phyloP scores from a whole-genome alignment of 352 stramenopile species.

The Phytophthora brassicae region DNA sequence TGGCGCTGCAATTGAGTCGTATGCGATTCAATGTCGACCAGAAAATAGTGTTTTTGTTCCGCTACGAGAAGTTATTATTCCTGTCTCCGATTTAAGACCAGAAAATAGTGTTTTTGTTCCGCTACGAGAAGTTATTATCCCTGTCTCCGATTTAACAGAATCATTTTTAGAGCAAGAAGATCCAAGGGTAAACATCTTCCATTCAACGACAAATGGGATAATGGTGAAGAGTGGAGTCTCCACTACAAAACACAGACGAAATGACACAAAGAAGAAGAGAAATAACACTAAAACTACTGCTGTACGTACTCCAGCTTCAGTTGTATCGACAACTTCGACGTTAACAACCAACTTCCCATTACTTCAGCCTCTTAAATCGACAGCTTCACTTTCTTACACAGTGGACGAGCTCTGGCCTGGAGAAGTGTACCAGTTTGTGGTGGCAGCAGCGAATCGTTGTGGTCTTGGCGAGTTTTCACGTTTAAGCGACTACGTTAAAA shows the following conservation, averaged over 20 bases:
- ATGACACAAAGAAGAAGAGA: not conserved
- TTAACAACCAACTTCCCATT: not conserved
- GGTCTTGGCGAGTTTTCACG: slow-evolving; percentile 61
- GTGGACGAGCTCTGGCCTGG: slow-evolving; percentile 56
- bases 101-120: slow-evolving; percentile 53
- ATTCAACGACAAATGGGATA: not conserved
- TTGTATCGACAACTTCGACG: not conserved
- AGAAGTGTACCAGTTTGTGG: slow-evolving; percentile 76
- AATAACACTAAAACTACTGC: not conserved
- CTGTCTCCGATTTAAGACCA: slow-evolving; percentile 37
- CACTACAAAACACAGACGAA: not conserved
- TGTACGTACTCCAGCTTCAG: not conserved
- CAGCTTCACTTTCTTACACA: slow-evolving; percentile 31
- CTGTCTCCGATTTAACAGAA: slow-evolving; percentile 28
- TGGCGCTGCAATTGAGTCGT: slow-evolving; percentile 50
- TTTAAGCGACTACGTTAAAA: slow-evolving; percentile 73
- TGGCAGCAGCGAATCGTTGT: slow-evolving; percentile 69
- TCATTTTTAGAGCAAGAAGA: not conserved
- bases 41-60: slow-evolving; percentile 53
- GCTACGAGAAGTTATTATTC: slow-evolving; percentile 33
- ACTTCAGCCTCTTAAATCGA: not conserved
- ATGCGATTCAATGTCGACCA: slow-evolving; percentile 58
- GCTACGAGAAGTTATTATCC: slow-evolving; percentile 33
- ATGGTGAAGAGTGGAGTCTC: not conserved
- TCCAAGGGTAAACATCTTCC: not conserved